phyloP scores from a whole-genome alignment of 257 asterid genomes.

The Plantago ovata region DNA sequence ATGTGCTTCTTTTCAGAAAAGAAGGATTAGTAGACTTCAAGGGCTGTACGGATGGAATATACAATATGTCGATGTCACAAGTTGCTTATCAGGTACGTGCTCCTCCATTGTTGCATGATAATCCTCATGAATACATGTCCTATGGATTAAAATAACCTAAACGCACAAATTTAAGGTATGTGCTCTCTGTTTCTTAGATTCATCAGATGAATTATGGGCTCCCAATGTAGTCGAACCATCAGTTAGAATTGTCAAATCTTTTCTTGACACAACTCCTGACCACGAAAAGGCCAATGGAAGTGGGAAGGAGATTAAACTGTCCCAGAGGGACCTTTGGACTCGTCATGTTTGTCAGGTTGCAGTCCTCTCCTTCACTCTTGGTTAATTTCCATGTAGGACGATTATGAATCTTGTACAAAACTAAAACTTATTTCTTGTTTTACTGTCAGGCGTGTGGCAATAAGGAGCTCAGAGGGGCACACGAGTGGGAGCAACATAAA shows the following conservation, averaged over 20 bases:
- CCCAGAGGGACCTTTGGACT: slow-evolving; percentile 72
- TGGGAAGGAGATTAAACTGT: slow-evolving; percentile 25
- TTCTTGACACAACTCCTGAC: slow-evolving; percentile 32
- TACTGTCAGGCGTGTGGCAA: slow-evolving; percentile 64
- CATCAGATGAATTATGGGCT: slow-evolving; percentile 51
- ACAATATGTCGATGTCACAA: slow-evolving; percentile 64
- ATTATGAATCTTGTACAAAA: no score
- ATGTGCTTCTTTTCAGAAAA: slow-evolving; percentile 43
- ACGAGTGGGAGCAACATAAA: slow-evolving; percentile 87
- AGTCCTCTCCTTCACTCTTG: no score
- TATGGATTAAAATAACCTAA: background rate
- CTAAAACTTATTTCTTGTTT: background rate
- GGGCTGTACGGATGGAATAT: slow-evolving; percentile 78
- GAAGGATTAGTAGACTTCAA: slow-evolving; percentile 69
- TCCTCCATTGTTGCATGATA: slow-evolving; percentile 4
- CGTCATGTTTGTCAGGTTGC: slow-evolving; percentile 63
- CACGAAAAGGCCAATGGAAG: slow-evolving; percentile 22
- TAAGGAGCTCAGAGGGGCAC: slow-evolving; percentile 83
- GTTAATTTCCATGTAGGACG: no score
- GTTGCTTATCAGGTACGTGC: slow-evolving; percentile 49
- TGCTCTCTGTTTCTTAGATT: slow-evolving; percentile 28
- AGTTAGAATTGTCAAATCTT: slow-evolving; percentile 43
- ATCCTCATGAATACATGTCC: background rate
- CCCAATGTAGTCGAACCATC: slow-evolving; percentile 63
- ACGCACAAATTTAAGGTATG: slow-evolving; percentile 4